These are phyloP conservation scores for Eryngium alpinum DNA, from an alignment of 140 eudicot species.

Conservation along the genomic window DNA sequence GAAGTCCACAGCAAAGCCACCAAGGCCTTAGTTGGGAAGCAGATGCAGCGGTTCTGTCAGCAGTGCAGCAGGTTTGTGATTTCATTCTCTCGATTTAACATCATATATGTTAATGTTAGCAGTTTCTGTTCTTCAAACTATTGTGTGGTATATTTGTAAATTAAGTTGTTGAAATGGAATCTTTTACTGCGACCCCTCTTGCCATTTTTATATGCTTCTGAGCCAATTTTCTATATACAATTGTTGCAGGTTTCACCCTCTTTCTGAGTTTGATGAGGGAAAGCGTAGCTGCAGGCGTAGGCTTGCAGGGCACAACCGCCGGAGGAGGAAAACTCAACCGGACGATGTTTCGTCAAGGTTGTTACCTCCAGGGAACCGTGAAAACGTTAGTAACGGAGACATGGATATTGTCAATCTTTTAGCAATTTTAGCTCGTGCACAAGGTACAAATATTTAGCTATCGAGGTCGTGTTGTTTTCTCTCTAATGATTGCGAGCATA, in stretches of 20 bases:
- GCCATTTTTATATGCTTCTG: neutral
- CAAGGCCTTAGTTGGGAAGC: conserved; percentile 83
- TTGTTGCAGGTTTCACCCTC: conserved; percentile 76
- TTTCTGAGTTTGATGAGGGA: conserved; percentile 93
- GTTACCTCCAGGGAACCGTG: conserved; percentile 38
- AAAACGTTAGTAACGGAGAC: conserved; percentile 41
- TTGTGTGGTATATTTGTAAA: neutral
- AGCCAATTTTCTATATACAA: neutral
- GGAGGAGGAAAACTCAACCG: conserved; percentile 87
- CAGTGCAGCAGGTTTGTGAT: conserved; percentile 91
- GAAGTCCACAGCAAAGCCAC: conserved; percentile 86
- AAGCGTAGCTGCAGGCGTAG: conserved; percentile 97
- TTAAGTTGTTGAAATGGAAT: neutral
- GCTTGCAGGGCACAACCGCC: conserved; percentile 92
- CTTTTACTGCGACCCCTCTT: neutral
- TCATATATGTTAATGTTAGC: neutral
- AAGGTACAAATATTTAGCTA: conserved; percentile 40
- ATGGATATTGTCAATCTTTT: conserved; percentile 69
- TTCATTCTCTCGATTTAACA: conserved; percentile 8
- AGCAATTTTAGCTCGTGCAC: conserved; percentile 64
- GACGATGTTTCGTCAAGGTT: conserved; percentile 64
- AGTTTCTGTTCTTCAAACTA: neutral
- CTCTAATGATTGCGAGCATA: neutral
- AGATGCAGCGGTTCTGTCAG: conserved; percentile 97
- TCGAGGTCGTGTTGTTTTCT: neutral